These are phyloP conservation scores for Alectoria sarmentosa DNA, from an alignment of 495 filamentous ascomycete genomes.

Conservation along the genomic window DNA sequence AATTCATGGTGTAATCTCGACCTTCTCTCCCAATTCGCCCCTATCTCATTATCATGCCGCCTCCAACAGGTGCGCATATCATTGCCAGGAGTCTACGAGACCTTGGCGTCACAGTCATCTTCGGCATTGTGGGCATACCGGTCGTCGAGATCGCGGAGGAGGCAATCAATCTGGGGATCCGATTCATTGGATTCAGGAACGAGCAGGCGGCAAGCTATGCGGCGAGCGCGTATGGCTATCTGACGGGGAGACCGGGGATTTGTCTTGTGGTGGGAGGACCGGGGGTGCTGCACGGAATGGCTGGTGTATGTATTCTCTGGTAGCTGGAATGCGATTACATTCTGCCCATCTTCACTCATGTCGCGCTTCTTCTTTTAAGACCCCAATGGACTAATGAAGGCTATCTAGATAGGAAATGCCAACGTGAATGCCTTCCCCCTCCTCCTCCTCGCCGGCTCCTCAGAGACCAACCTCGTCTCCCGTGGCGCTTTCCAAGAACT, in stretches of 20 bases:
- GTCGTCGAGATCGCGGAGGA: slow-evolving; percentile 60
- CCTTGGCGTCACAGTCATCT: slow-evolving; percentile 51
- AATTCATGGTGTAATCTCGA: neutral
- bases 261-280: slow-evolving; percentile 61
- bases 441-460: slow-evolving; percentile 51
- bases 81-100: slow-evolving; percentile 51
- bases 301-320: slow-evolving; percentile 40
- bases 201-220: slow-evolving; percentile 61
- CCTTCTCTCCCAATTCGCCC: neutral
- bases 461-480: slow-evolving; percentile 46
- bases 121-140: slow-evolving; percentile 60
- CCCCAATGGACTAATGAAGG: neutral
- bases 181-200: slow-evolving; percentile 59
- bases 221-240: slow-evolving; percentile 56
- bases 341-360: neutral
- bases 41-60: slow-evolving; percentile 27
- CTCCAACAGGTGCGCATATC: slow-evolving; percentile 47
- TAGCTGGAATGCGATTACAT: neutral
- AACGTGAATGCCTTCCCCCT: slow-evolving; percentile 53
- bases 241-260: slow-evolving; percentile 55
- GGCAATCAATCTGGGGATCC: slow-evolving; percentile 54
- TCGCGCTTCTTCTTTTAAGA: neutral
- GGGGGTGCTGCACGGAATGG: slow-evolving; percentile 55
- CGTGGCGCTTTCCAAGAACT: slow-evolving; percentile 59
- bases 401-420: slow-evolving; percentile 45